Conservation (phyloP, 1,139 yeast genomes). For the Candida sp. region DNA sequence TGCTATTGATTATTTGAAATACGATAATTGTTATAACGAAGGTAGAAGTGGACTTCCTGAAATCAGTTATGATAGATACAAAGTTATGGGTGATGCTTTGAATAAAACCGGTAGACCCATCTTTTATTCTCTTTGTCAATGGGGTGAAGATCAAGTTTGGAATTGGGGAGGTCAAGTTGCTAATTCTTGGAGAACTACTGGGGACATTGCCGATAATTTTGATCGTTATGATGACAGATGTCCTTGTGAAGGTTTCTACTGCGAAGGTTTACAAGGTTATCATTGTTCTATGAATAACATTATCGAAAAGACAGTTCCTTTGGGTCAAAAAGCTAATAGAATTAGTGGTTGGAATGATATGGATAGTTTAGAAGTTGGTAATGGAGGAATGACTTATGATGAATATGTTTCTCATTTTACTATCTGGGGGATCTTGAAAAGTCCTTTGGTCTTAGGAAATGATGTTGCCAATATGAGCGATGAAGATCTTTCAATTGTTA, state of each 20-base stretch:
- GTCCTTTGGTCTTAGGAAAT: slow-evolving; percentile 22
- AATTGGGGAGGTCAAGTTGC: slow-evolving; percentile 21
- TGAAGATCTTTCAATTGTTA: slow-evolving; percentile 13
- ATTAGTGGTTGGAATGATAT: slow-evolving; percentile 23
- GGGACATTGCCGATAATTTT: slow-evolving; percentile 16
- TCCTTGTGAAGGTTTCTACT: slow-evolving; percentile 18
- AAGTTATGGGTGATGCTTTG: slow-evolving; percentile 21
- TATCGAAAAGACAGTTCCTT: slow-evolving; percentile 17
- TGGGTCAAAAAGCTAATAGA: slow-evolving; percentile 15
- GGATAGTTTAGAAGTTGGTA: slow-evolving; percentile 24
- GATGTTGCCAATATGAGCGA: slow-evolving; percentile 15
- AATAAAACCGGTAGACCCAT: slow-evolving; percentile 20
- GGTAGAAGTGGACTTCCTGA: slow-evolving; percentile 18
- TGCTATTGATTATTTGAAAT: slow-evolving; percentile 24
- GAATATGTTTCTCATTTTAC: slow-evolving; percentile 21
- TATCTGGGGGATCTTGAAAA: slow-evolving; percentile 21
- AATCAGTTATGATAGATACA: slow-evolving; percentile 17
- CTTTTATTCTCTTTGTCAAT: slow-evolving; percentile 22
- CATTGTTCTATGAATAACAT: slow-evolving; percentile 20
- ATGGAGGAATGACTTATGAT: slow-evolving; percentile 19
- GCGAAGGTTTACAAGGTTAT: slow-evolving; percentile 15
- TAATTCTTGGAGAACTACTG: slow-evolving; percentile 23
- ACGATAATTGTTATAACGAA: slow-evolving; percentile 23
- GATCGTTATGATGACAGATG: slow-evolving; percentile 18
- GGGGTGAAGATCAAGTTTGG: slow-evolving; percentile 19